Evolutionary conservation across 2,329 filamentous ascomycete genomes (phyloP), one percentile per base, ranked within the genome.

Genomic region (Ascochyta koolunga): DNA sequence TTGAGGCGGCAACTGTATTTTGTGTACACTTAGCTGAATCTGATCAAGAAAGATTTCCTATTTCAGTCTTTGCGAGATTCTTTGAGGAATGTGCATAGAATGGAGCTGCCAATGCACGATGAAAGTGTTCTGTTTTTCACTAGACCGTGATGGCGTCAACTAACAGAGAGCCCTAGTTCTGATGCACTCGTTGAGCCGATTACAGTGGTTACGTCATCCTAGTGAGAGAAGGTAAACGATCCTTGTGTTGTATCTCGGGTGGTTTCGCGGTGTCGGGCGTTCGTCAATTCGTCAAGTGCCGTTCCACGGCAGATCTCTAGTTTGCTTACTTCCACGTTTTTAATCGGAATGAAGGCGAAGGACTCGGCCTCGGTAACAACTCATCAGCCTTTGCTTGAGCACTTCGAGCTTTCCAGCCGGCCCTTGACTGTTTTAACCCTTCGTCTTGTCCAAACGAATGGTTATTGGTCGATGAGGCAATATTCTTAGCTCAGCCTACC

Each of bases 21-120:
- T 70, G 64, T 70, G 67, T 70, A 70, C 66, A 68, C 65, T 65
- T 70, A 65, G 66, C 63, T 63, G 56, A 67, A 67, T 66, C 62
- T 60, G 60, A 65, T 61, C 58, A 61, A 65, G 50, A 62, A 68
- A 66, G 62, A 69, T 65, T 65, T 63, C 50, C 56, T 64, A 62
- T 55, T 58, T 51, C 46, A 47, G 35, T 41, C 43, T 51, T 55
- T 51, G 42, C 49, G 42, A 40, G 43, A 42, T 57, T 54, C 13
- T 32, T 33, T 24, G 19, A 31, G 35, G 41, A 18, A 39, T 22
- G 52, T 55, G 52, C 50, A 55, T 38, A 55, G 50, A 55, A 13
- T 29, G 40, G 29, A 44, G 29, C 31, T 21, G 31, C 33, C 35
- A 51, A 51, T 51, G 44, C 40, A 51, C 18, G 24, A 24, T 18